These are phyloP conservation scores for Pichia sp. DNA, from an alignment of 1,139 yeast genomes.

Conservation along the genomic window DNA sequence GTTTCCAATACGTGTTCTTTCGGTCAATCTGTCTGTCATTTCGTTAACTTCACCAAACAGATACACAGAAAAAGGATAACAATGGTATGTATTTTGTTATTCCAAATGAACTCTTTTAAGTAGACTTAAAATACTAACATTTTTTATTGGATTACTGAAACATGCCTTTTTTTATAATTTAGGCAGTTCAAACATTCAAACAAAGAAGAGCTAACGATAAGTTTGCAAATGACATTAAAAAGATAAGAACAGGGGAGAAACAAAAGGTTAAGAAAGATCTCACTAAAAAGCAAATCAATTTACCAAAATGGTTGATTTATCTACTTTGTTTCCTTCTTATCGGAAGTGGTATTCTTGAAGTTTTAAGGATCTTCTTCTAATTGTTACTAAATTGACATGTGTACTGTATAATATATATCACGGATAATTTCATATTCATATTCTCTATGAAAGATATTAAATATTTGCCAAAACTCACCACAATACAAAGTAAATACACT, in stretches of 20 bases:
- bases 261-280: constrained; percentile 11
- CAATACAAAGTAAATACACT: too few species aligned
- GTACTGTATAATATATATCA: background rate
- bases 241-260: constrained; percentile 36
- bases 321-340: constrained; percentile 62
- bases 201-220: constrained; percentile 81
- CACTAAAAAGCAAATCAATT: constrained; percentile 3
- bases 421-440: background rate
- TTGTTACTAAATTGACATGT: background rate
- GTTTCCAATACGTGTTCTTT: background rate
- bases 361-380: constrained; percentile 47
- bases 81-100: background rate
- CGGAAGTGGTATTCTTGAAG: constrained; percentile 79
- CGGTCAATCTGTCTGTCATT: background rate
- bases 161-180: background rate
- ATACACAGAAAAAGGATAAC: background rate
- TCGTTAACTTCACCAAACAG: background rate
- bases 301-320: constrained; percentile 42
- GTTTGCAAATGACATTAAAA: constrained; percentile 67
- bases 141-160: background rate
- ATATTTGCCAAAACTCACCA: background rate
- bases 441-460: background rate
- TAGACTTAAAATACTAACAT: background rate
- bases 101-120: background rate
- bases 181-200: constrained; percentile 62